These are phyloP conservation scores for Coemansia umbellata DNA, from an alignment of 192 early-diverging fungal species.

Conservation along the genomic window DNA sequence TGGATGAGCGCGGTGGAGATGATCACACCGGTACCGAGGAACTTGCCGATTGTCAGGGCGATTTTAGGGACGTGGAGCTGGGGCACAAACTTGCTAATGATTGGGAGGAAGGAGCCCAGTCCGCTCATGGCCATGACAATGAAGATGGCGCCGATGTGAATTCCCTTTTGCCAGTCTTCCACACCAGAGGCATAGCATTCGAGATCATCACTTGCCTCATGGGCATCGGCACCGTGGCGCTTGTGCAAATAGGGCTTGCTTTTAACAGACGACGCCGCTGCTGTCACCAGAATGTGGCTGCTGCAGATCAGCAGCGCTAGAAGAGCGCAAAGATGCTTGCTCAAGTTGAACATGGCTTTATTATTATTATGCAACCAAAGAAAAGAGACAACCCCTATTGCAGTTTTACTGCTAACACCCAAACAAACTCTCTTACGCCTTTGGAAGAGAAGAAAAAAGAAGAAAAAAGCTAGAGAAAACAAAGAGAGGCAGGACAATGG, in stretches of 20 bases:
- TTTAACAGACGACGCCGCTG: not conserved
- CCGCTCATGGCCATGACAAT: slow-evolving; percentile 54
- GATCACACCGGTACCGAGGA: slow-evolving; percentile 70
- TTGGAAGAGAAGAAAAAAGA: not conserved
- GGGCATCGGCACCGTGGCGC: slow-evolving; percentile 18
- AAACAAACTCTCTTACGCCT: not conserved
- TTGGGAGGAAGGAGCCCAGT: slow-evolving; percentile 53
- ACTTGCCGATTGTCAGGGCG: slow-evolving; percentile 52
- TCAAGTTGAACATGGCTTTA: no score
- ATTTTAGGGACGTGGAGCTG: slow-evolving; percentile 32
- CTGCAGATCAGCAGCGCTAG: not conserved
- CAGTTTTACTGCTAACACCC: no score
- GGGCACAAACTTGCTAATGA: slow-evolving; percentile 44
- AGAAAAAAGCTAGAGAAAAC: not conserved
- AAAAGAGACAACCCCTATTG: no score
- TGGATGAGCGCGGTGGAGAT: slow-evolving; percentile 76
- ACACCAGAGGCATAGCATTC: slow-evolving; percentile 35
- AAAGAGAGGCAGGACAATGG: not conserved
- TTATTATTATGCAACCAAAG: not conserved
- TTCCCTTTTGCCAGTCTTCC: slow-evolving; percentile 34
- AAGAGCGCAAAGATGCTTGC: no score
- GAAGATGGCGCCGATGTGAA: slow-evolving; percentile 58
- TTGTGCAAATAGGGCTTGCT: not conserved
- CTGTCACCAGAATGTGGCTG: not conserved
- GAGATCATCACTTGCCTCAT: not conserved